Percentiles rank a stretch among this genome's conserved stretches.
Evolutionary conservation across 495 filamentous ascomycete species (phyloP).

Genomic region (Cairneyella variabilis): DNA sequence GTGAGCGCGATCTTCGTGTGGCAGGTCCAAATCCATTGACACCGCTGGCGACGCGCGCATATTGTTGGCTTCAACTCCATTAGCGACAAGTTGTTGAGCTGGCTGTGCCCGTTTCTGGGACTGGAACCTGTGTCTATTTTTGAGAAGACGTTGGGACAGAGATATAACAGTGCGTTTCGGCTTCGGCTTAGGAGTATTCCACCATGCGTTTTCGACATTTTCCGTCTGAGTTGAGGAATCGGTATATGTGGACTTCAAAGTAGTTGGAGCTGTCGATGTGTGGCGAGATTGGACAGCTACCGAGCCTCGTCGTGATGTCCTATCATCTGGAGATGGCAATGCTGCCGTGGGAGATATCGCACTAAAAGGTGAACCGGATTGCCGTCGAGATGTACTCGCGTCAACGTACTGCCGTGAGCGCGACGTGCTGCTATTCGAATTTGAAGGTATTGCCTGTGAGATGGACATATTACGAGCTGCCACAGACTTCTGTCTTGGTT

Average conservation of each 20-base stretch:
- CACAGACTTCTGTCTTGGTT: conserved; percentile 26
- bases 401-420: conserved; percentile 44
- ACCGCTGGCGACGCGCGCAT: conserved; percentile 11
- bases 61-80: conserved; percentile 1
- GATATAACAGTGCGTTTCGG: conserved; percentile 39
- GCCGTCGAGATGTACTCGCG: conserved; percentile 42
- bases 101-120: background rate
- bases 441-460: conserved; percentile 12
- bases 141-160: conserved; percentile 43
- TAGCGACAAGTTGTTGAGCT: background rate
- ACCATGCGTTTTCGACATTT: conserved; percentile 41
- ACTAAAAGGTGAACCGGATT: conserved; percentile 44
- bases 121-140: conserved; percentile 36
- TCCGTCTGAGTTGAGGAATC: conserved; percentile 49
- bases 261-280: conserved; percentile 28
- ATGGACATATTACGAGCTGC: conserved; percentile 28
- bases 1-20: conserved; percentile 10
- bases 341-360: conserved; percentile 32
- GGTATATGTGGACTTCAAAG: conserved; percentile 32
- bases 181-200: conserved; percentile 30
- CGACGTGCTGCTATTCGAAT: conserved; percentile 29
- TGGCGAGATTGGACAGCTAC: conserved; percentile 25
- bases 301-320: conserved; percentile 1
- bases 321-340: conserved; percentile 15
- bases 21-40: conserved; percentile 20